Conservation (phyloP, 2,329 filamentous ascomycete genomes). For the Rhinocladiella similis region DNA sequence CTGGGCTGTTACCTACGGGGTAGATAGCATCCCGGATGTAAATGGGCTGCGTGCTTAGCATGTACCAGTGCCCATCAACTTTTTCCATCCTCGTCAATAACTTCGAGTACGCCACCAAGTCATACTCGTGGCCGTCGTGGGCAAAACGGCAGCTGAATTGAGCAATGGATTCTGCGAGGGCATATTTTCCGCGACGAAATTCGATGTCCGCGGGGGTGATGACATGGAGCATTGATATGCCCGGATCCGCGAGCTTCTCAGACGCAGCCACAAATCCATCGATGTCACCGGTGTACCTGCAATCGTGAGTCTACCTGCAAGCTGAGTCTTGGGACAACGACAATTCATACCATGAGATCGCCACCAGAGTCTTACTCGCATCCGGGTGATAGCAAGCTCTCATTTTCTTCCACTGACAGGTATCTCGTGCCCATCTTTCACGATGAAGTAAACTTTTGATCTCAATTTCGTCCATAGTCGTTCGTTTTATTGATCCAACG, state of each 20-base stretch:
- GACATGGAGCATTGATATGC: too few species aligned
- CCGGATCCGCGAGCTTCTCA: too few species aligned
- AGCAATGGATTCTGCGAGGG: too few species aligned
- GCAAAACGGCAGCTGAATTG: not conserved
- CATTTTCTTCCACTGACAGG: not conserved
- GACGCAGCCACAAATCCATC: too few species aligned
- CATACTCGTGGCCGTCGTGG: not conserved
- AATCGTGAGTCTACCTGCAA: not conserved
- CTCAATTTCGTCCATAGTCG: slow-evolving; percentile 22
- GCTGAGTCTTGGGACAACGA: not conserved
- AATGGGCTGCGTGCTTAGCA: not conserved
- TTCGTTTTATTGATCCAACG: slow-evolving; percentile 21
- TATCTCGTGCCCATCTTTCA: not conserved
- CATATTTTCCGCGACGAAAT: too few species aligned
- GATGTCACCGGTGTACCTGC: too few species aligned
- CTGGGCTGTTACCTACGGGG: not conserved
- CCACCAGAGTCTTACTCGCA: not conserved
- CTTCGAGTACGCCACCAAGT: not conserved
- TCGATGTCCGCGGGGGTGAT: too few species aligned
- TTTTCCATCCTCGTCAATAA: not conserved
- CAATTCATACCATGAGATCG: not conserved
- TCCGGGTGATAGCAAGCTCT: not conserved
- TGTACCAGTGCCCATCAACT: not conserved
- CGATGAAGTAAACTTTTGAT: not conserved
- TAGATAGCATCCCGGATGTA: not conserved